phyloP scores from a whole-genome alignment of 257 asterid species.

The Salvia splendens region DNA sequence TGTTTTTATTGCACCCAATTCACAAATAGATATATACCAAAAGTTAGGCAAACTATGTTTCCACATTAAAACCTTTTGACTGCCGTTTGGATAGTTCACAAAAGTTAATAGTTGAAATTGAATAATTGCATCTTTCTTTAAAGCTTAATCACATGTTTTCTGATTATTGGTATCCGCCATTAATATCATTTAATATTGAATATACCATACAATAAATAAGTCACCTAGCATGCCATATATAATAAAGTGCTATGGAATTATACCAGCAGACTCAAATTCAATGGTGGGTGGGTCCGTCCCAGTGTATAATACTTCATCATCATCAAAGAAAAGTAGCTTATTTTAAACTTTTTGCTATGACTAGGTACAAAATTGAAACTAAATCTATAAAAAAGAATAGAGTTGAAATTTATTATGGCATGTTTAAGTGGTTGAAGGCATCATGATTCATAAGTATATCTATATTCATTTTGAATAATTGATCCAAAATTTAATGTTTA shows the following conservation, averaged over 20 bases:
- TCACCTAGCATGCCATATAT: not conserved
- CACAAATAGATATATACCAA: not conserved
- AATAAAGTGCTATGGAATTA: not conserved
- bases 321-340: too few species aligned
- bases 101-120: not conserved
- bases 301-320: too few species aligned
- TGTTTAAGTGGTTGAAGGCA: conserved; percentile 25
- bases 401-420: conserved; percentile 29
- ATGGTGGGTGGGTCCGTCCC: conserved; percentile 24
- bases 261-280: not conserved
- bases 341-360: not conserved
- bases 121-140: not conserved
- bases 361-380: not conserved
- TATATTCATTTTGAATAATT: not conserved
- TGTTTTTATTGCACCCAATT: not conserved
- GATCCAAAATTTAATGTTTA: not conserved
- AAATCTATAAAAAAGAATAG: not conserved
- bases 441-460: conserved; percentile 15
- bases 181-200: not conserved
- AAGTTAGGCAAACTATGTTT: not conserved
- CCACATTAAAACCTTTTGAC: conserved; percentile 1
- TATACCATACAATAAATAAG: not conserved
- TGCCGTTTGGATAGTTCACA: conserved; percentile 5
- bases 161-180: not conserved
- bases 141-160: not conserved